phyloP scores from a whole-genome alignment of 148 eudicot genomes.

The Spergularia marina region DNA sequence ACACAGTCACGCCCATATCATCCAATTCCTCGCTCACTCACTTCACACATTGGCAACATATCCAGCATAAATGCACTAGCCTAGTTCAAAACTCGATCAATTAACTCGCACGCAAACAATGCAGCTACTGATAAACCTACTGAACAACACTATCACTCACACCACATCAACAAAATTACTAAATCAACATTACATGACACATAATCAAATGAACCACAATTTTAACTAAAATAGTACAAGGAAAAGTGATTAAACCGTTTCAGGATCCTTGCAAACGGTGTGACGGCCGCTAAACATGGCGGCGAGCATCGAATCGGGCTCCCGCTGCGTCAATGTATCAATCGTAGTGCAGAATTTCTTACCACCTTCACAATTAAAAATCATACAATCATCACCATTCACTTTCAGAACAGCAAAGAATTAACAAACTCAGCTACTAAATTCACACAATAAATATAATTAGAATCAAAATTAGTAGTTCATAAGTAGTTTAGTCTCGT shows the following conservation, averaged over 20 bases:
- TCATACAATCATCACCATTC: neutral
- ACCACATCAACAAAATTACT: neutral
- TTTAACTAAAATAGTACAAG: neutral
- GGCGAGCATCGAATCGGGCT: slow-evolving; percentile 97
- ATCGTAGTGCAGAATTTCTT: slow-evolving; percentile 81
- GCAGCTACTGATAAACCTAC: neutral
- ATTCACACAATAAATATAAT: neutral
- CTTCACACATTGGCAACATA: neutral
- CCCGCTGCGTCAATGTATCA: slow-evolving; percentile 81
- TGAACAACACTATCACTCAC: neutral
- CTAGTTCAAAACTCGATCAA: neutral
- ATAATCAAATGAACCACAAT: neutral
- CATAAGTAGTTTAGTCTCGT: no score
- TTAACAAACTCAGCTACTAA: neutral
- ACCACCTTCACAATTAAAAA: slow-evolving; percentile 53
- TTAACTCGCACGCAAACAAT: neutral
- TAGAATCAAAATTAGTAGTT: neutral
- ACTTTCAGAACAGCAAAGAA: neutral
- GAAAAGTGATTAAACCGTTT: slow-evolving; percentile 45
- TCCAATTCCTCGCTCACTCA: neutral
- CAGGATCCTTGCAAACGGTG: slow-evolving; percentile 58
- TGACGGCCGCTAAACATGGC: slow-evolving; percentile 99
- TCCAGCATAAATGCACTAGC: neutral
- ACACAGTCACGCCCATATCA: neutral
- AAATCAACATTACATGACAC: no score